Conservation (phyloP, 2,329 filamentous ascomycete species). For the Colletotrichum limetticola region DNA sequence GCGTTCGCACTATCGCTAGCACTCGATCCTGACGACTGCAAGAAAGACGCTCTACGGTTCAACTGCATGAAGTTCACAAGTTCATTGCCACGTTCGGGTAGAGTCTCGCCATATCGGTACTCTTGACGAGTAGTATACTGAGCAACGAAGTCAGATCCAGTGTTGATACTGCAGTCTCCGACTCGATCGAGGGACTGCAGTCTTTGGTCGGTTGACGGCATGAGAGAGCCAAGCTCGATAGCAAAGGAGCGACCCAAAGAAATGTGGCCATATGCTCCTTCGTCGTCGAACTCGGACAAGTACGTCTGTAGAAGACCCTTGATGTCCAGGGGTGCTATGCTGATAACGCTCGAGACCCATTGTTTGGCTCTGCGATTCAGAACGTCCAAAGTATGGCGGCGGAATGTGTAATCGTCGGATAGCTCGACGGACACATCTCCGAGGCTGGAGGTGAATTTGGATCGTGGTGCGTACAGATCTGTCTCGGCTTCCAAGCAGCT, state of each 20-base stretch:
- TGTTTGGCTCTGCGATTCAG: constrained; percentile 80
- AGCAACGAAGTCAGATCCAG: constrained; percentile 93
- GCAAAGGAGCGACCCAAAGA: constrained; percentile 95
- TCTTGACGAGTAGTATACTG: constrained; percentile 98
- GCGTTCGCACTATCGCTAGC: constrained; percentile 67
- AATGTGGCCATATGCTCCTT: constrained; percentile 89
- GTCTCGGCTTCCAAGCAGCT: constrained; percentile 95
- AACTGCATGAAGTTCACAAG: constrained; percentile 70
- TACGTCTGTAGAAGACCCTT: constrained; percentile 97
- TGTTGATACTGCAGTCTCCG: constrained; percentile 82
- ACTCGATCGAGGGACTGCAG: constrained; percentile 83
- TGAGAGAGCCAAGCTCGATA: constrained; percentile 87
- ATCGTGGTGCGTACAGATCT: constrained; percentile 89
- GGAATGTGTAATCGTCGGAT: constrained; percentile 91
- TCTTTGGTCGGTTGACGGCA: constrained; percentile 87
- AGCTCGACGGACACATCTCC: constrained; percentile 86
- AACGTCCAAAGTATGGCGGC: constrained; percentile 80
- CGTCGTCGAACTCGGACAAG: constrained; percentile 92
- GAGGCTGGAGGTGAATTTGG: constrained; percentile 80
- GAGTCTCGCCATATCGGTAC: constrained; percentile 86
- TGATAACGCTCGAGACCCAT: constrained; percentile 86
- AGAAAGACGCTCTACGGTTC: constrained; percentile 62
- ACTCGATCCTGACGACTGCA: constrained; percentile 60
- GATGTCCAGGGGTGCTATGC: constrained; percentile 89
- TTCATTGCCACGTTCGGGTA: constrained; percentile 75